These are phyloP conservation scores for Phytopythium litorale DNA, from an alignment of 352 stramenopile genomes.

Conservation along the genomic window DNA sequence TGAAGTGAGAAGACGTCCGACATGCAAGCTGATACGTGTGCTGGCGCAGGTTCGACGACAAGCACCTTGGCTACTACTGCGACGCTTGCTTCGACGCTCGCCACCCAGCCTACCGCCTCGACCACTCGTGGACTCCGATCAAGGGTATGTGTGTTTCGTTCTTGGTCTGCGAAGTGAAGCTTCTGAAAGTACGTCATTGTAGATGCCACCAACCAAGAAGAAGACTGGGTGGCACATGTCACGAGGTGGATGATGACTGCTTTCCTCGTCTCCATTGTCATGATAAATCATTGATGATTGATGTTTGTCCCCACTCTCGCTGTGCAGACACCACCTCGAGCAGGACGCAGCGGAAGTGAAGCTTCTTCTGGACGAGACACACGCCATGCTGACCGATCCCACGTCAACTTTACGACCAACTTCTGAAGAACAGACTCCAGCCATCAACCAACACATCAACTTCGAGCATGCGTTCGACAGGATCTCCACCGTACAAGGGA, in stretches of 20 bases:
- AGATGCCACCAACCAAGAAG: conserved; percentile 52
- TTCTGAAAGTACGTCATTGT: too few relatives aligned
- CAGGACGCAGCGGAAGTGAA: conserved; percentile 61
- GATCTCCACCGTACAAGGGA: conserved; percentile 33
- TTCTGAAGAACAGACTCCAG: background rate
- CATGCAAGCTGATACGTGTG: background rate
- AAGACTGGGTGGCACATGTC: conserved; percentile 62
- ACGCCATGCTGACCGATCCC: conserved; percentile 20
- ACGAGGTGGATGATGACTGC: conserved; percentile 25
- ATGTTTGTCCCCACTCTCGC: background rate
- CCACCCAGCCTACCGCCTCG: conserved; percentile 50
- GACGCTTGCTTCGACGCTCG: conserved; percentile 55
- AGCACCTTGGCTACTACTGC: conserved; percentile 54
- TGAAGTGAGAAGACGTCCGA: background rate
- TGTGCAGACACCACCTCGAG: conserved; percentile 53
- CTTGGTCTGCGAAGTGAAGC: too few relatives aligned
- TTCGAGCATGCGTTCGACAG: conserved; percentile 38
- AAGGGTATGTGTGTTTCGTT: conserved; percentile 22
- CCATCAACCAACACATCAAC: conserved; percentile 16
- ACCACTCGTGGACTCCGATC: conserved; percentile 46
- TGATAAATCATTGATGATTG: background rate
- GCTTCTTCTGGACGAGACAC: conserved; percentile 46
- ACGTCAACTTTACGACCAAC: background rate
- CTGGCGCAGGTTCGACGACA: conserved; percentile 46
- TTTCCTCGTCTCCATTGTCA: background rate